Evolutionary conservation across 257 asterid species (phyloP).

Genomic region (Knoxia roxburghii): DNA sequence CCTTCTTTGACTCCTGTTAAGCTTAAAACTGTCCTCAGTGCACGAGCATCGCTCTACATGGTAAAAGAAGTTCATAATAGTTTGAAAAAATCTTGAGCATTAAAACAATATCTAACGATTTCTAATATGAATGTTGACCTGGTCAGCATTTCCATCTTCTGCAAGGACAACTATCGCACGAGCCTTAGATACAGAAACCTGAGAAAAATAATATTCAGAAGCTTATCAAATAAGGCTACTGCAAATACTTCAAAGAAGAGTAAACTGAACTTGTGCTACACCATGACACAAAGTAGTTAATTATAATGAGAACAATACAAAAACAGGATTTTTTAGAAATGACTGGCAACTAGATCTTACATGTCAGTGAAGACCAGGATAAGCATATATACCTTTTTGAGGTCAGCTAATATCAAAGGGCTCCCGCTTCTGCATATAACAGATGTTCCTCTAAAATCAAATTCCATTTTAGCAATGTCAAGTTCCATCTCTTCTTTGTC

Average conservation of each 20-base stretch:
- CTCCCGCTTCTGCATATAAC: conserved; percentile 92
- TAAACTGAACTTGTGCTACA: not conserved
- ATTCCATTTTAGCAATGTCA: conserved; percentile 88
- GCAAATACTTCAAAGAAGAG: conserved; percentile 6
- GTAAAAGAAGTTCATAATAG: conserved; percentile 22
- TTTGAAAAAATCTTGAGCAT: conserved; percentile 15
- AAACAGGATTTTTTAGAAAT: not conserved
- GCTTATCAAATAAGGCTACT: conserved; percentile 19
- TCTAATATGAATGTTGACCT: conserved; percentile 43
- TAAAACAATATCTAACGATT: conserved; percentile 20
- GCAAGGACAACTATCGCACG: conserved; percentile 92
- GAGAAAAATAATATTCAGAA: conserved; percentile 25
- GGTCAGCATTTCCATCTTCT: conserved; percentile 90
- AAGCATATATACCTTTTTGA: conserved; percentile 49
- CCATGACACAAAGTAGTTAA: not conserved
- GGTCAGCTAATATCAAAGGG: conserved; percentile 83
- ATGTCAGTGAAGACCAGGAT: not conserved
- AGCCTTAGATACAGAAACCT: conserved; percentile 94
- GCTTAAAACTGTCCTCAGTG: conserved; percentile 83
- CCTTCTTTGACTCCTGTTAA: conserved; percentile 92
- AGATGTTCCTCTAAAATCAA: conserved; percentile 83
- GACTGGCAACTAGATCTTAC: not conserved
- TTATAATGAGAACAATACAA: not conserved
- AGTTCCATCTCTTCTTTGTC: conserved; percentile 98
- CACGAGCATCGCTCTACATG: conserved; percentile 92